phyloP scores from a whole-genome alignment of 2,329 filamentous ascomycete genomes.

The Scedosporium boydii region DNA sequence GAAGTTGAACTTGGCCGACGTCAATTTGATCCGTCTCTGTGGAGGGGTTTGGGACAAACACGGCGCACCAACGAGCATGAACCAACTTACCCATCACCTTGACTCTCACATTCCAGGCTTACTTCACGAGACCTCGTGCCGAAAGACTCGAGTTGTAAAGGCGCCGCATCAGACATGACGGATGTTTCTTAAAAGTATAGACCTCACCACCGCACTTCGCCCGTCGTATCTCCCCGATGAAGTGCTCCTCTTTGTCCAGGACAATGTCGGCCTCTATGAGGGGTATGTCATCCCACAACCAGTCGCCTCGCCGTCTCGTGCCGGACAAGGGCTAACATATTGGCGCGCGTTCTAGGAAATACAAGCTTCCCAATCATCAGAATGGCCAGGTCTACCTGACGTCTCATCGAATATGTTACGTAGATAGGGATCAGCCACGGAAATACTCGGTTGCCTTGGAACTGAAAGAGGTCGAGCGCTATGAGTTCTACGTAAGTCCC shows the following conservation, averaged over 20 bases:
- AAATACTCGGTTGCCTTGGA: slow-evolving; percentile 78
- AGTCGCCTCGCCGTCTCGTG: neutral
- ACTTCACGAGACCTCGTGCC: neutral
- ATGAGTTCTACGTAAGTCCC: slow-evolving; percentile 72
- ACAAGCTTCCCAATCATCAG: slow-evolving; percentile 87
- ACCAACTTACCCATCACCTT: neutral
- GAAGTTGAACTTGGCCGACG: too few species aligned
- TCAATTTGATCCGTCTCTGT: too few species aligned
- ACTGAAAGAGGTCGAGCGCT: slow-evolving; percentile 81
- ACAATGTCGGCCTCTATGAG: slow-evolving; percentile 95
- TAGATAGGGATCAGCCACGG: slow-evolving; percentile 78
- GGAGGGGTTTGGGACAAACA: too few species aligned
- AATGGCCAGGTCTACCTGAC: slow-evolving; percentile 95
- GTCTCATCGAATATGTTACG: slow-evolving; percentile 90
- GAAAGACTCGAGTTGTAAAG: neutral
- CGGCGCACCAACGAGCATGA: too few species aligned
- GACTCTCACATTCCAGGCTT: neutral
- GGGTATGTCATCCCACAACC: slow-evolving; percentile 51
- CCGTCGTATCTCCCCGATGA: slow-evolving; percentile 89
- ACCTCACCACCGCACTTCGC: slow-evolving; percentile 92
- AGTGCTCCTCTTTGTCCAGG: slow-evolving; percentile 90
- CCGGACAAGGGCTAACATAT: slow-evolving; percentile 5
- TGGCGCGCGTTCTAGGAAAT: slow-evolving; percentile 54
- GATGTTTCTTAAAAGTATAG: slow-evolving; percentile 95
- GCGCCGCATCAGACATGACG: slow-evolving; percentile 42